Base-by-base conservation (phyloP, 2,329 filamentous ascomycete species). In the Aspergillus glaucus region DNA sequence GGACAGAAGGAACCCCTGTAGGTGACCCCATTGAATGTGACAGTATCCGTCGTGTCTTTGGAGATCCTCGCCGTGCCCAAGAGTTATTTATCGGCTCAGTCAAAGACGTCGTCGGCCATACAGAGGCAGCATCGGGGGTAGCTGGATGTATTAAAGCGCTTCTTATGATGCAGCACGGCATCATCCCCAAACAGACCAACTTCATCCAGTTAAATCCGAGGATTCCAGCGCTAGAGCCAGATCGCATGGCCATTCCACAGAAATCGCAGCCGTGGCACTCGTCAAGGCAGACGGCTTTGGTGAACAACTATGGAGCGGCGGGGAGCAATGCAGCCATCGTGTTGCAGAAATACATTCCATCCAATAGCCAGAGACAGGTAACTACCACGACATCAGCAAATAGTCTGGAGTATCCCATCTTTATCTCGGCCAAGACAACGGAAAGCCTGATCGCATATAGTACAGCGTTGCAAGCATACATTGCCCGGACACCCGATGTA, bases 51-150 rank as follows among this genome's bases (percentile, higher is more conserved):
- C 36, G 50, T 6, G 50, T 53, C 3, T 54, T 62, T 24, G 60
- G 49, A 10, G 50, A 52, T 3, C 30, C 42, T 10, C 28, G 10
- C 2, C 52, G 54, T 3, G 19, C 19, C 3, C 15, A 49, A 19
- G 26, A 39, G 28, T 39, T 59, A 14, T 43, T 50, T 30, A 22
- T 65, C 12, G 59, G 59, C 6, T 62, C 62, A 21, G 50, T 63
- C 8, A 65, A 65, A 46, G 60, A 55, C 4, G 58, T 55, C 36
- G 55, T 65, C 10, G 64, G 65, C 3, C 65, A 67, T 43, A 39
- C 50, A 1, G 64, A 65, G 48, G 54, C 52, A 0, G 55, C 60
- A 0, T 58, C 63, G 1, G 64, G 64, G 1, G 56, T 61, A 1
- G 58, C 57, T 2, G 53, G 8, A 15, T 58, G 48, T 1, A 45